Conservation (phyloP, 345 rosid species). For the Euphorbia tirucalli region DNA sequence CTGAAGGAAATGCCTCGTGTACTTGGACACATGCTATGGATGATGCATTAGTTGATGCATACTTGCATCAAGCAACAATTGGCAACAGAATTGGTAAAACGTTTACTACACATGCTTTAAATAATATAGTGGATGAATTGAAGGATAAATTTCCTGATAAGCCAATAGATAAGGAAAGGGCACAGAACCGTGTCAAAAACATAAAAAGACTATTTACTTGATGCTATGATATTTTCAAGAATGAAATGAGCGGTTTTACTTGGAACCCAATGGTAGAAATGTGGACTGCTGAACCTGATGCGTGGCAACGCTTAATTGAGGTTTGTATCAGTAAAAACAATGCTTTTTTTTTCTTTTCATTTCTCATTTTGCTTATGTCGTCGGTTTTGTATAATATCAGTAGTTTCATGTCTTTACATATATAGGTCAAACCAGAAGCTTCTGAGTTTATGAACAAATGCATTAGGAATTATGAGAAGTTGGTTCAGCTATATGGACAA, state of each 20-base stretch:
- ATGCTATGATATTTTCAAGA: background rate
- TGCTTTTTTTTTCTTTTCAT: no score
- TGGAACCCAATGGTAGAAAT: background rate
- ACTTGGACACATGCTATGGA: background rate
- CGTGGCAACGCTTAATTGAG: background rate
- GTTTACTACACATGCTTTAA: background rate
- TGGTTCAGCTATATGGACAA: background rate
- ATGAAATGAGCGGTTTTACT: background rate
- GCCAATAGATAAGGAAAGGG: background rate
- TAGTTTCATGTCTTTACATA: background rate
- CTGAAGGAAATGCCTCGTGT: no score
- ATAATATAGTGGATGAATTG: background rate
- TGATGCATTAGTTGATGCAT: conserved; percentile 1
- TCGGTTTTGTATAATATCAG: background rate
- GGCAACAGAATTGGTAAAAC: background rate
- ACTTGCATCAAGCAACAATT: background rate
- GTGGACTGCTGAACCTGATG: background rate
- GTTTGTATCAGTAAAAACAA: background rate
- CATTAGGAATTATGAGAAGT: background rate
- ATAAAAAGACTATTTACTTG: background rate
- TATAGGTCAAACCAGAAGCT: background rate
- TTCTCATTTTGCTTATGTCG: no score
- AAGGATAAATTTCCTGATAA: conserved; percentile 5
- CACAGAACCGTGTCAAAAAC: background rate
- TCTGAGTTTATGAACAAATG: background rate